These are phyloP conservation scores for Staphylotrichum longicolle DNA, from an alignment of 495 filamentous ascomycete genomes.

Conservation along the genomic window DNA sequence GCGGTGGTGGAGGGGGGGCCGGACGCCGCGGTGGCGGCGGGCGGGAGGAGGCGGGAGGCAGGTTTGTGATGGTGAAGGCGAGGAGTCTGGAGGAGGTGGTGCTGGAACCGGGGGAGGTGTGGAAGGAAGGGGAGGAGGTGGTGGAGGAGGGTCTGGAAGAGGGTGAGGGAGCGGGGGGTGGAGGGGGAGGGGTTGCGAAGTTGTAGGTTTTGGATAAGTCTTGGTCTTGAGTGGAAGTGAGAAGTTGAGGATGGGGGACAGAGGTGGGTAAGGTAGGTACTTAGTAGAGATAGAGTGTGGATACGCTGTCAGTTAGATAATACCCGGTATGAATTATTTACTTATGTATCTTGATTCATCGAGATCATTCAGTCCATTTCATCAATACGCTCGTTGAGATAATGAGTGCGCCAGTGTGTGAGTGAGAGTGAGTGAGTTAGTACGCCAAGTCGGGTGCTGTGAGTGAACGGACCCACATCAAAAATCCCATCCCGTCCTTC, in stretches of 20 bases:
- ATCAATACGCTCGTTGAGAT: no score
- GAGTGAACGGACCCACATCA: constrained; percentile 15
- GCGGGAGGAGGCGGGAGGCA: constrained; percentile 32
- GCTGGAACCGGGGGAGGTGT: constrained; percentile 52
- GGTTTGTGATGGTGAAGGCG: constrained; percentile 54
- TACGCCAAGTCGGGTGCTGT: background rate
- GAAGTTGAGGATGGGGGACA: background rate
- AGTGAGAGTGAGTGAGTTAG: background rate
- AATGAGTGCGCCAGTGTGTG: background rate
- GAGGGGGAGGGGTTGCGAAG: constrained; percentile 47
- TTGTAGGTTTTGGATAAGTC: constrained; percentile 36
- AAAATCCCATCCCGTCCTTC: constrained; percentile 2
- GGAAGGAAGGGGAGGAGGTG: constrained; percentile 52
- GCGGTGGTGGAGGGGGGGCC: constrained; percentile 40
- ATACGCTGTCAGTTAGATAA: no score
- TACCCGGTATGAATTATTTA: no score
- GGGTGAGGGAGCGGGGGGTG: constrained; percentile 42
- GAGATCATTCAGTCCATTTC: no score
- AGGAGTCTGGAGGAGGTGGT: constrained; percentile 53
- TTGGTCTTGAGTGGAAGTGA: background rate
- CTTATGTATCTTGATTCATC: no score
- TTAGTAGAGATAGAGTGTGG: background rate
- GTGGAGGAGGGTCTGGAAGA: constrained; percentile 51
- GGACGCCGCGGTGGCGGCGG: background rate
- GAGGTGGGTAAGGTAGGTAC: background rate